A percentile compares a stretch with the other conserved stretches of the same genome.
phyloP scores from a whole-genome alignment of 305 asterid genomes.

The Fraxinus xanthoxyloides region DNA sequence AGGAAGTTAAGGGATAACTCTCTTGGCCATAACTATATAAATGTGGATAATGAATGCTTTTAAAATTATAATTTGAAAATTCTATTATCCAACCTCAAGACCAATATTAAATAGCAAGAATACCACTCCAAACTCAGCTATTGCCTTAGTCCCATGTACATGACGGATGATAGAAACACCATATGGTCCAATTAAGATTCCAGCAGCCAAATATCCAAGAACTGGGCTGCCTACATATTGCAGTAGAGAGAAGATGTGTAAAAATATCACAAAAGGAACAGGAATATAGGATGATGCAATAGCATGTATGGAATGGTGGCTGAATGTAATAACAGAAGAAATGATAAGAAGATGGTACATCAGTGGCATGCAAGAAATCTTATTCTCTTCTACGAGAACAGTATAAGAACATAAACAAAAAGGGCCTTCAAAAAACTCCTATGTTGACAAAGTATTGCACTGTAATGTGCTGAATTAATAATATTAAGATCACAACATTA shows the following conservation, averaged over 20 bases:
- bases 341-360: not conserved
- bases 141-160: slow-evolving; percentile 96
- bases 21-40: slow-evolving; percentile 20
- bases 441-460: not conserved
- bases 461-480: not conserved
- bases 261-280: slow-evolving; percentile 5
- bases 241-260: slow-evolving; percentile 26
- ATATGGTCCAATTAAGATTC: slow-evolving; percentile 97
- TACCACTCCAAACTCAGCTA: slow-evolving; percentile 99
- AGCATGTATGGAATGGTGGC: not conserved
- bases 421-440: not conserved
- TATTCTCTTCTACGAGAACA: not conserved
- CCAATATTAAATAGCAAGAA: slow-evolving; percentile 98
- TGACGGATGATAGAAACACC: slow-evolving; percentile 96
- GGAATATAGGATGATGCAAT: not conserved
- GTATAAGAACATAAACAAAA: not conserved
- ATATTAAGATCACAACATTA: not conserved
- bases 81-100: slow-evolving; percentile 69
- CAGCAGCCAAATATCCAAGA: slow-evolving; percentile 99
- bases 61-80: slow-evolving; percentile 1
- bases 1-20: slow-evolving; percentile 21
- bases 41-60: slow-evolving; percentile 16
- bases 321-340: not conserved
- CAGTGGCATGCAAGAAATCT: not conserved
- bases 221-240: slow-evolving; percentile 86